A percentile compares a stretch with the other conserved stretches of the same genome.
Conservation (phyloP, 345 rosid genomes). For the Euphorbia tirucalli region DNA sequence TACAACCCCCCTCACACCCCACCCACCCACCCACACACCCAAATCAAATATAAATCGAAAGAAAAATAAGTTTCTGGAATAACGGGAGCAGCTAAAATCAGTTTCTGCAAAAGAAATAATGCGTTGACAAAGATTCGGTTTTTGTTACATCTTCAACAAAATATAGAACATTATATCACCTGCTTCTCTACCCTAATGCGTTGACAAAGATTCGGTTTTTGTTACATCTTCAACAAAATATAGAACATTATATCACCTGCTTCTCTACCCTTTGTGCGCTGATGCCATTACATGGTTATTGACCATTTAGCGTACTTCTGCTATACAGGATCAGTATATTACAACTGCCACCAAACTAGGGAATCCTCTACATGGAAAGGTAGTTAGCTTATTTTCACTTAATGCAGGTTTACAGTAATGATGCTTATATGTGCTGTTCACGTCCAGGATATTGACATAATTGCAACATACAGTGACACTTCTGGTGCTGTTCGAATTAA, state of each 20-base stretch:
- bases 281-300: not conserved
- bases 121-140: too few species aligned
- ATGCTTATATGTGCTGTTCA: slow-evolving; percentile 31
- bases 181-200: not conserved
- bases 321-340: slow-evolving; percentile 28
- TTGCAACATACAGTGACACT: slow-evolving; percentile 78
- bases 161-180: too few species aligned
- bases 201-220: too few species aligned
- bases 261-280: not conserved
- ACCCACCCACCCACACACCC: too few species aligned
- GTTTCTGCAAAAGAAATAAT: too few species aligned
- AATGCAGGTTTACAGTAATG: slow-evolving; percentile 10
- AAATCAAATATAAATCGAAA: too few species aligned
- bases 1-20: too few species aligned
- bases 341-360: slow-evolving; percentile 33
- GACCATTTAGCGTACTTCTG: slow-evolving; percentile 6
- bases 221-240: not conserved
- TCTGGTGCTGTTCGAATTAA: slow-evolving; percentile 57
- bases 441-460: slow-evolving; percentile 82
- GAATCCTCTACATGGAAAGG: slow-evolving; percentile 50
- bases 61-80: too few species aligned
- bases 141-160: not conserved
- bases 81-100: too few species aligned
- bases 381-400: slow-evolving; percentile 25
- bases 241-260: too few species aligned